Evolutionary conservation across 2,329 filamentous ascomycete species (phyloP).

Genomic region (Clarireedia hainanense): DNA sequence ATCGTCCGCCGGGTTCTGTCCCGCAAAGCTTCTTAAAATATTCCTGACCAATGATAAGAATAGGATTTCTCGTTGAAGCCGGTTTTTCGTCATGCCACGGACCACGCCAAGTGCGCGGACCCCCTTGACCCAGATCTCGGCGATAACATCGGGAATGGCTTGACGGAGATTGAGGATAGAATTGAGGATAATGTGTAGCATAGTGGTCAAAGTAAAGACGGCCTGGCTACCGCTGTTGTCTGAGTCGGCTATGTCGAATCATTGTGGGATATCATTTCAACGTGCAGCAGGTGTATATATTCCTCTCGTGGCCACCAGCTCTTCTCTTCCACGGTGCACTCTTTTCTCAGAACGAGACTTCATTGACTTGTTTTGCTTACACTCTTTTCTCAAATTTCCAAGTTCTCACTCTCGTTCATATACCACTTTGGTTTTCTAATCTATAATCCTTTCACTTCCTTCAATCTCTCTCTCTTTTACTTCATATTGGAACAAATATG

Average conservation of each 20-base stretch:
- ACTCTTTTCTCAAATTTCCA: background rate
- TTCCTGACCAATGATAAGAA: no score
- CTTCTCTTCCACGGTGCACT: background rate
- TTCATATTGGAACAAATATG: conserved; percentile 5
- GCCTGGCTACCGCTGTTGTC: background rate
- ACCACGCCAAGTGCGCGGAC: no score
- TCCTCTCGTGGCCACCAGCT: background rate
- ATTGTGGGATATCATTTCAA: background rate
- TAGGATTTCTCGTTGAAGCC: no score
- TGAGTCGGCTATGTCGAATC: background rate
- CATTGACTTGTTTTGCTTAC: background rate
- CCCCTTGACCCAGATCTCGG: background rate
- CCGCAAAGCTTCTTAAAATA: no score
- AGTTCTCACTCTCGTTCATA: background rate
- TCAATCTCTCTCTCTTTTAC: background rate
- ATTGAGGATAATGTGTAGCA: background rate
- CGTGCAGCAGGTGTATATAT: background rate
- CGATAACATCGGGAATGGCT: background rate
- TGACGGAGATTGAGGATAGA: background rate
- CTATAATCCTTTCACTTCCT: background rate
- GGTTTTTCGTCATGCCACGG: no score
- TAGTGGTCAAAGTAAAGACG: conserved; percentile 3
- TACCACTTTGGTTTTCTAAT: background rate
- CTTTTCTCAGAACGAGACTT: background rate
- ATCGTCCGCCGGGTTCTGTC: no score